Percentiles rank a stretch among this genome's conserved stretches.
Evolutionary conservation across 257 asterid species (phyloP).

Genomic region (Avicennia marina): DNA sequence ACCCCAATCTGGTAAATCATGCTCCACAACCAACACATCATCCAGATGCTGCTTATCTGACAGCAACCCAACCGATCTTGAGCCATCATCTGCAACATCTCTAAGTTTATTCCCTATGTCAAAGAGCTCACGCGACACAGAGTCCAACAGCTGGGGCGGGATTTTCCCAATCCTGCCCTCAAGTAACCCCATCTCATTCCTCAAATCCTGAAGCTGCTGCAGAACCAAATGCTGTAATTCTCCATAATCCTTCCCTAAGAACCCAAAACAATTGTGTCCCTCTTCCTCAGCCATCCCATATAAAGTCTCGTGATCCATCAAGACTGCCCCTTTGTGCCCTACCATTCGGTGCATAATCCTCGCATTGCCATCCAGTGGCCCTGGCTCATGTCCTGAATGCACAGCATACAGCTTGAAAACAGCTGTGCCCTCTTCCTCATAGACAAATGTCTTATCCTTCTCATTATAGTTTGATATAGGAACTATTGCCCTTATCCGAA

Average conservation of each 20-base stretch:
- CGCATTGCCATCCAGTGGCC: constrained; percentile 93
- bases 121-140: constrained; percentile 72
- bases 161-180: constrained; percentile 73
- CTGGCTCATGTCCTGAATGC: constrained; percentile 96
- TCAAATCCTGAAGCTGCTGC: constrained; percentile 76
- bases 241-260: constrained; percentile 51
- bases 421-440: constrained; percentile 95
- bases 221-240: constrained; percentile 57
- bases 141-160: constrained; percentile 50
- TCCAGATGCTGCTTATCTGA: constrained; percentile 70
- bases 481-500: constrained; percentile 88
- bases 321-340: constrained; percentile 77
- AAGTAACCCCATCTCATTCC: constrained; percentile 70
- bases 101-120: constrained; percentile 62
- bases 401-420: constrained; percentile 91
- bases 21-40: constrained; percentile 87
- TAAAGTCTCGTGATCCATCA: constrained; percentile 74
- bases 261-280: constrained; percentile 65
- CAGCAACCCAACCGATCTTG: constrained; percentile 50
- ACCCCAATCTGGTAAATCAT: constrained; percentile 93
- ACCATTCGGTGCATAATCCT: constrained; percentile 92
- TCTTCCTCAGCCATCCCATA: constrained; percentile 76
- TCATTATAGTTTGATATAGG: constrained; percentile 89
- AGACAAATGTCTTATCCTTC: constrained; percentile 90
- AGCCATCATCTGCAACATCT: constrained; percentile 67